Evolutionary conservation across 2,329 filamentous ascomycete species (phyloP).

Genomic region (Fusarium abutilonis): DNA sequence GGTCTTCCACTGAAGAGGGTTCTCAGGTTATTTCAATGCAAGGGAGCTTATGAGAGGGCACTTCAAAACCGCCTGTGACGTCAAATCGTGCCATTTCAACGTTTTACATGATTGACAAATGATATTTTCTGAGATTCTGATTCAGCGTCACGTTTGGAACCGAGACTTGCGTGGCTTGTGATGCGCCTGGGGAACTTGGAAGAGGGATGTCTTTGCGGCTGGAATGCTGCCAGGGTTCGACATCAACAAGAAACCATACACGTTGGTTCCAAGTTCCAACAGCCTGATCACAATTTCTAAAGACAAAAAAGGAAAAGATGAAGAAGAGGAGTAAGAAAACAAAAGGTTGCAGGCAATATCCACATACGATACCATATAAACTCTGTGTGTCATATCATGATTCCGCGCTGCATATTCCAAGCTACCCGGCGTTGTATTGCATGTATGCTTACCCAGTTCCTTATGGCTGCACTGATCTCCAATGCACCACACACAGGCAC

Average conservation of each 20-base stretch:
- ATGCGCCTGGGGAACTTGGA: background rate
- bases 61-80: background rate
- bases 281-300: background rate
- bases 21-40: constrained; percentile 9
- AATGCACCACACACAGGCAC: background rate
- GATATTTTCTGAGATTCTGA: constrained; percentile 8
- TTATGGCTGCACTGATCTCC: background rate
- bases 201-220: background rate
- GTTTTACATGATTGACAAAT: constrained; percentile 5
- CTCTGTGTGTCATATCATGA: background rate
- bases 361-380: background rate
- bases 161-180: constrained; percentile 32
- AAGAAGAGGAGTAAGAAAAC: background rate
- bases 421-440: background rate
- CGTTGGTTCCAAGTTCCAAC: no score
- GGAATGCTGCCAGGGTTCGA: constrained; percentile 21
- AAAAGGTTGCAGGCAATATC: background rate
- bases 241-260: no score
- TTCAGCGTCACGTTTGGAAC: constrained; percentile 23
- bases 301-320: constrained; percentile 8
- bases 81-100: background rate
- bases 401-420: constrained; percentile 4
- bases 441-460: no score
- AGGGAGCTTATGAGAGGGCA: constrained; percentile 11
- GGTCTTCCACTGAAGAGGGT: background rate